These are phyloP conservation scores for Penicillium polonicum DNA, from an alignment of 2,329 filamentous ascomycete species.

Conservation along the genomic window DNA sequence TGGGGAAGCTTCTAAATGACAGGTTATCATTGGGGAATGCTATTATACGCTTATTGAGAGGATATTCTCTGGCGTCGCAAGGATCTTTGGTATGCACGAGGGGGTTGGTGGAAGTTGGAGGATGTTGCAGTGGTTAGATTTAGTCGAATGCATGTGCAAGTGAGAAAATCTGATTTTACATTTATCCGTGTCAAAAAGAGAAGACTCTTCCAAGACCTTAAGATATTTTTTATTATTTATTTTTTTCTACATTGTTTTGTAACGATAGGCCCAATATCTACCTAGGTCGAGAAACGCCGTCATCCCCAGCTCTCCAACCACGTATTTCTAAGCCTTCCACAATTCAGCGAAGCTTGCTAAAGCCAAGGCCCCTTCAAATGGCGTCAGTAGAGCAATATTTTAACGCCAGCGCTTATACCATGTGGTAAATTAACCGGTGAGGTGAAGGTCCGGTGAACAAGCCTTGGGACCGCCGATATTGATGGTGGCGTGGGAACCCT, in stretches of 20 bases:
- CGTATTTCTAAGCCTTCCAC: not conserved
- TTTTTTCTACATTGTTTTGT: not conserved
- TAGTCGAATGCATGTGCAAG: not conserved
- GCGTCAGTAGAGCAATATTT: not conserved
- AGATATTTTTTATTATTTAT: not conserved
- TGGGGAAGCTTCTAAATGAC: conserved; percentile 28
- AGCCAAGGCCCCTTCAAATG: not conserved
- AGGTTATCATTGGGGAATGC: not conserved
- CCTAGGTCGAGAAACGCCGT: not conserved
- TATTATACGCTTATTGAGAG: not conserved
- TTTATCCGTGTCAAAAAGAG: not conserved
- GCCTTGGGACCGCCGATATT: not conserved
- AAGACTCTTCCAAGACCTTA: not conserved
- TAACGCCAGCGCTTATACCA: not conserved
- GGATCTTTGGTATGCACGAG: not conserved
- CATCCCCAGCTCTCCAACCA: not conserved
- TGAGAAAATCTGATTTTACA: not conserved
- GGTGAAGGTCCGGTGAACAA: not conserved
- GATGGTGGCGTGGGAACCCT: not conserved
- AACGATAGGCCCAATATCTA: not conserved
- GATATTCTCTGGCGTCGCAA: not conserved
- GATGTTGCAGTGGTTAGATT: not conserved
- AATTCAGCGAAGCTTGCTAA: not conserved
- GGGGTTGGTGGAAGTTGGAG: not conserved
- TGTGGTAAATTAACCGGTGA: not conserved